A percentile compares a stretch with the other conserved stretches of the same genome.
These are phyloP conservation scores for Claviceps quebecensis DNA, from an alignment of 2,329 filamentous ascomycete species.

Conservation along the genomic window DNA sequence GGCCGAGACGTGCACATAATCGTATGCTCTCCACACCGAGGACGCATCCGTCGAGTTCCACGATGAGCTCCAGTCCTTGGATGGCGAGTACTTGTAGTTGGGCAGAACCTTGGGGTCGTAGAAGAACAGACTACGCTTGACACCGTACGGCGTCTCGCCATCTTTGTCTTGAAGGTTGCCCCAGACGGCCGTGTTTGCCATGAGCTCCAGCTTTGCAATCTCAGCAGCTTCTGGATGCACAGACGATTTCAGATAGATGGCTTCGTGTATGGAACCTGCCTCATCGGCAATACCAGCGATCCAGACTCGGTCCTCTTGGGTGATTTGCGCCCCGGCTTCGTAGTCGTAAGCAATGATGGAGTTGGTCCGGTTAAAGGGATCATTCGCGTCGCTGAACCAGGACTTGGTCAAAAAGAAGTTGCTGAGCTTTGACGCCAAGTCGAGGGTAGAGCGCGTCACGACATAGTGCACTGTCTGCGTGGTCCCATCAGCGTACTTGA, in stretches of 20 bases:
- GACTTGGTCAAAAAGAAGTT: slow-evolving; percentile 39
- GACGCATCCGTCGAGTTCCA: slow-evolving; percentile 35
- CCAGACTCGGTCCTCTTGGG: slow-evolving; percentile 38
- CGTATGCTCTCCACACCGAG: slow-evolving; percentile 36
- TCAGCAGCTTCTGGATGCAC: slow-evolving; percentile 34
- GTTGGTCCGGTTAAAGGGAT: slow-evolving; percentile 38
- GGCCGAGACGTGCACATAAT: slow-evolving; percentile 43
- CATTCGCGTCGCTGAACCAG: slow-evolving; percentile 35
- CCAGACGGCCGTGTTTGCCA: slow-evolving; percentile 1
- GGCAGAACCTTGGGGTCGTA: slow-evolving; percentile 33
- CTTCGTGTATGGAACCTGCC: slow-evolving; percentile 41
- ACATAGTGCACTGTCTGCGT: slow-evolving; percentile 43
- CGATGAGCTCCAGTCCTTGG: slow-evolving; percentile 34
- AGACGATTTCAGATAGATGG: slow-evolving; percentile 39
- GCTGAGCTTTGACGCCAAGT: slow-evolving; percentile 32
- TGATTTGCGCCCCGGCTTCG: slow-evolving; percentile 27
- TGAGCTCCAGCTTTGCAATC: slow-evolving; percentile 33
- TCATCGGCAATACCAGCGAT: slow-evolving; percentile 47
- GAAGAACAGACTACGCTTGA: slow-evolving; percentile 43
- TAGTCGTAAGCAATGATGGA: slow-evolving; percentile 45
- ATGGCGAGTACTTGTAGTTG: slow-evolving; percentile 28
- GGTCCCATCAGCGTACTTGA: slow-evolving; percentile 33
- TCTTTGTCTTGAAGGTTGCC: not conserved
- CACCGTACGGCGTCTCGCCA: slow-evolving; percentile 14
- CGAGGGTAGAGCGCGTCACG: slow-evolving; percentile 32